Evolutionary conservation across 257 asterid species (phyloP).

Genomic region (Jasminum sambac): DNA sequence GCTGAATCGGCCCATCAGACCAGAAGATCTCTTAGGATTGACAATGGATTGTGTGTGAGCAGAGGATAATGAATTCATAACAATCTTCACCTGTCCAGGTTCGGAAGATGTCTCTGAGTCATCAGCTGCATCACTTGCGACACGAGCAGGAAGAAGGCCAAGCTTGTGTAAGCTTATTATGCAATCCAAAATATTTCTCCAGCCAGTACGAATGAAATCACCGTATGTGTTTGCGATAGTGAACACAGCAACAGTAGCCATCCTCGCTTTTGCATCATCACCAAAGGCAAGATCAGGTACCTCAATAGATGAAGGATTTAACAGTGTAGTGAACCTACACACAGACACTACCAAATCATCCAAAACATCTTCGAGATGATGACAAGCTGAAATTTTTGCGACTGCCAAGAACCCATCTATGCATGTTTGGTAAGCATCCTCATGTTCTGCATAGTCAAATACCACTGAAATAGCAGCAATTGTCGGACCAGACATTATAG

Average conservation of each 20-base stretch:
- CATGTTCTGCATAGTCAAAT: conserved; percentile 82
- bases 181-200: conserved; percentile 93
- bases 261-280: conserved; percentile 73
- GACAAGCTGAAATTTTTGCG: conserved; percentile 72
- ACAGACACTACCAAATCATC: conserved; percentile 88
- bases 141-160: conserved; percentile 89
- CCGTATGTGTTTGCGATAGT: conserved; percentile 81
- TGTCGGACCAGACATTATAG: conserved; percentile 79
- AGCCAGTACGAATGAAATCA: conserved; percentile 76
- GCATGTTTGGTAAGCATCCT: conserved; percentile 61
- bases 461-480: conserved; percentile 91
- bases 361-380: conserved; percentile 62
- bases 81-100: conserved; percentile 40
- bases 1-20: conserved; percentile 86
- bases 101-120: conserved; percentile 57
- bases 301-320: conserved; percentile 58
- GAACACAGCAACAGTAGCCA: conserved; percentile 82
- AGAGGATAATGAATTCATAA: conserved; percentile 40
- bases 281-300: conserved; percentile 66
- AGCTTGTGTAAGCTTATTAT: conserved; percentile 77
- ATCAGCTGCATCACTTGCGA: conserved; percentile 78
- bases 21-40: conserved; percentile 72
- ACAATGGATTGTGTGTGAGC: conserved; percentile 38
- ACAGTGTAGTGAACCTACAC: conserved; percentile 77
- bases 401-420: conserved; percentile 80